Conservation (phyloP, 805 yeast species). For the Kluyveromyces wickerhamii region DNA sequence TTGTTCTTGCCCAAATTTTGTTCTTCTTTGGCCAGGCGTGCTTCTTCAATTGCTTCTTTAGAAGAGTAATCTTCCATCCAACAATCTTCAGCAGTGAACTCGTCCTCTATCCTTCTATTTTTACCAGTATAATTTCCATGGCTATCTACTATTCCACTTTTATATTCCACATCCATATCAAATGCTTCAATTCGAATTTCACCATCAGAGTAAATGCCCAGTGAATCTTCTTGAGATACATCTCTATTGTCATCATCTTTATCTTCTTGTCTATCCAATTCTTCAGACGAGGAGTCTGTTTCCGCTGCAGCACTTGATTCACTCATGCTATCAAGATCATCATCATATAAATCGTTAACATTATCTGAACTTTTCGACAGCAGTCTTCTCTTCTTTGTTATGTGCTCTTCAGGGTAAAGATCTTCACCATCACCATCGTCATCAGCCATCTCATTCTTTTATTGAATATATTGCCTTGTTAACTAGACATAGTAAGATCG, state of each 20-base stretch:
- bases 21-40: constrained; percentile 11
- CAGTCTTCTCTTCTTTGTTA: too few relatives aligned
- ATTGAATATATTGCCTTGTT: too few relatives aligned
- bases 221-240: constrained; percentile 13
- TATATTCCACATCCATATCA: constrained; percentile 40
- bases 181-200: constrained; percentile 43
- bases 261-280: constrained; percentile 18
- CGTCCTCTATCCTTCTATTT: constrained; percentile 25
- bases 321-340: too few relatives aligned
- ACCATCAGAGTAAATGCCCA: constrained; percentile 1
- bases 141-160: constrained; percentile 42
- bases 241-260: not conserved
- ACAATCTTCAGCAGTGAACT: constrained; percentile 13
- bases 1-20: constrained; percentile 14
- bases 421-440: too few relatives aligned
- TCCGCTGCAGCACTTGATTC: too few relatives aligned
- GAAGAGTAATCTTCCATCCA: constrained; percentile 22
- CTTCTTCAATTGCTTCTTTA: constrained; percentile 8
- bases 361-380: too few relatives aligned
- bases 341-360: too few relatives aligned
- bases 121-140: constrained; percentile 41
- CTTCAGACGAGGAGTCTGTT: too few relatives aligned
- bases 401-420: too few relatives aligned
- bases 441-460: too few relatives aligned
- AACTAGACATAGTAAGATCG: too few relatives aligned